phyloP scores from a whole-genome alignment of 177 flowering plant genomes.

The Vitis hybrid region DNA sequence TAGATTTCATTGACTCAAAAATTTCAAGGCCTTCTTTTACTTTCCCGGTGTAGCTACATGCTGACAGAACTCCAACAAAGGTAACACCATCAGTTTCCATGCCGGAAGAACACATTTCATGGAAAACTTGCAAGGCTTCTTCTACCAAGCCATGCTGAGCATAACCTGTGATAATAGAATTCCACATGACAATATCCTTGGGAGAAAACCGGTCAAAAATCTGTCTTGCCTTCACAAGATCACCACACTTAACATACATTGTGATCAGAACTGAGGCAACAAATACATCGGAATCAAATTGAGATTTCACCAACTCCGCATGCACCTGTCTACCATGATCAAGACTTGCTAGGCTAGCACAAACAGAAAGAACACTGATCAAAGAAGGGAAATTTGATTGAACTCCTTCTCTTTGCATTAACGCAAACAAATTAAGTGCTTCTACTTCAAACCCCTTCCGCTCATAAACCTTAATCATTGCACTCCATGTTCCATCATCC shows the following conservation, averaged over 20 bases:
- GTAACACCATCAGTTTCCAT: constrained; percentile 40
- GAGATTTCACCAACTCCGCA: constrained; percentile 33
- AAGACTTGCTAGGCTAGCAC: constrained; percentile 49
- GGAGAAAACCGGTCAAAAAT: constrained; percentile 37
- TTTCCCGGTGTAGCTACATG: constrained; percentile 52
- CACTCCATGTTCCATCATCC: constrained; percentile 50
- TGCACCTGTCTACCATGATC: constrained; percentile 52
- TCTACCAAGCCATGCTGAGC: constrained; percentile 52
- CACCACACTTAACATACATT: constrained; percentile 50
- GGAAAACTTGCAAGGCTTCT: constrained; percentile 40
- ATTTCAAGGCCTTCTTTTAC: constrained; percentile 46
- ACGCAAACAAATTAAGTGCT: constrained; percentile 39
- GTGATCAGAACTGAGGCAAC: constrained; percentile 43
- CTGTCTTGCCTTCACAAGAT: constrained; percentile 36
- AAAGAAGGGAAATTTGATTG: constrained; percentile 39
- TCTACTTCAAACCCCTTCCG: constrained; percentile 43
- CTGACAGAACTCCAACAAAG: constrained; percentile 49
- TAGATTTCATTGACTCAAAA: constrained; percentile 42
- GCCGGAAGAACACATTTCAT: constrained; percentile 38
- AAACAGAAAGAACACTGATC: constrained; percentile 46
- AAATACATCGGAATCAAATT: constrained; percentile 39
- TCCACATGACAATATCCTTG: constrained; percentile 60
- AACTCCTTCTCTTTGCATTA: constrained; percentile 40
- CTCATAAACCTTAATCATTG: constrained; percentile 50
- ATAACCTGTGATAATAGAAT: constrained; percentile 51